Conservation (phyloP, 1,284 basidiomycete species). For the Trichosporon coremiiforme region DNA sequence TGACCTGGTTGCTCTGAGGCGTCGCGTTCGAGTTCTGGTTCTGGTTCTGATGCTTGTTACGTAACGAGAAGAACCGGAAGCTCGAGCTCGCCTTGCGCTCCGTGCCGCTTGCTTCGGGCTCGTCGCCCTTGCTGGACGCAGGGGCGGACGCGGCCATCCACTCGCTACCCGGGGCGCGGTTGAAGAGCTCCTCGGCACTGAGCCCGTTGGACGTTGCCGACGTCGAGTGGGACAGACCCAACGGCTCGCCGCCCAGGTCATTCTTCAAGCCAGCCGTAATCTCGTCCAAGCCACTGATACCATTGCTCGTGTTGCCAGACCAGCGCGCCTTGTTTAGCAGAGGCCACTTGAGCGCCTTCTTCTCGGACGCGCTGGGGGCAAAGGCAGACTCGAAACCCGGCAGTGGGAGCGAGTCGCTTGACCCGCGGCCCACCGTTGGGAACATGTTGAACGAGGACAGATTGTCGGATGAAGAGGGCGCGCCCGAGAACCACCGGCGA, state of each 20-base stretch:
- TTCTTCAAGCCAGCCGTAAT: constrained; percentile 29
- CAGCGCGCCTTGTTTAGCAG: constrained; percentile 42
- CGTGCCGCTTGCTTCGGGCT: constrained; percentile 21
- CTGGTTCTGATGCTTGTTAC: constrained; percentile 33
- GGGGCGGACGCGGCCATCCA: constrained; percentile 9
- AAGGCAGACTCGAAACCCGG: constrained; percentile 43
- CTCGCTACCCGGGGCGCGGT: constrained; percentile 27
- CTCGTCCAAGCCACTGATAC: constrained; percentile 27
- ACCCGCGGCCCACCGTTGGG: constrained; percentile 31
- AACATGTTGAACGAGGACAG: constrained; percentile 36
- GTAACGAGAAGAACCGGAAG: constrained; percentile 52
- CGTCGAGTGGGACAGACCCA: constrained; percentile 11
- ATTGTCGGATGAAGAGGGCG: constrained; percentile 42
- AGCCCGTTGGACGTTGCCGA: constrained; percentile 11
- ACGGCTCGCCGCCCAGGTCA: constrained; percentile 12
- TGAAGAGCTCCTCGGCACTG: constrained; percentile 34
- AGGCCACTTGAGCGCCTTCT: constrained; percentile 53
- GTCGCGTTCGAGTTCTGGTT: neutral
- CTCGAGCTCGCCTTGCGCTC: constrained; percentile 39
- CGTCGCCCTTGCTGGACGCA: constrained; percentile 20
- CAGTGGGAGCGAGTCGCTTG: constrained; percentile 45
- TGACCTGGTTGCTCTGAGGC: neutral
- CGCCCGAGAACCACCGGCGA: constrained; percentile 49
- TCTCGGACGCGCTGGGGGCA: constrained; percentile 52
- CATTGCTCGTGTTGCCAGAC: constrained; percentile 30